Conservation (phyloP, 352 stramenopile genomes). For the Phytophthora lateralis region DNA sequence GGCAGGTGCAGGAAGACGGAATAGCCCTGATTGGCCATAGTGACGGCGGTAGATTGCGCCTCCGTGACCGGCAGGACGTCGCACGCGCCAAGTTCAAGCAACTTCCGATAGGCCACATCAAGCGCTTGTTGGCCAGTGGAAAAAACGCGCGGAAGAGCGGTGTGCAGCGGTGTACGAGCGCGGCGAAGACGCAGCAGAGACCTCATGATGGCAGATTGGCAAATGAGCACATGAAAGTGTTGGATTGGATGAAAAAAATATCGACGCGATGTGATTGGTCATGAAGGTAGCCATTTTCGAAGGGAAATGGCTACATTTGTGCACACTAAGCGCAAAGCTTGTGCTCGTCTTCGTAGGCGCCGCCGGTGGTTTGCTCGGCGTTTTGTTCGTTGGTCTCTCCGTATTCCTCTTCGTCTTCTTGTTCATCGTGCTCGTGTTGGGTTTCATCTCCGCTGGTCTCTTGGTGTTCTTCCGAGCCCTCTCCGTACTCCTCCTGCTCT, state of each 20-base stretch:
- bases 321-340: constrained; percentile 6
- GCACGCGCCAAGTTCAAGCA: constrained; percentile 38
- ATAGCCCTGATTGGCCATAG: constrained; percentile 48
- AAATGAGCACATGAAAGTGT: constrained; percentile 3
- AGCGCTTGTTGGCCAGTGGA: constrained; percentile 10
- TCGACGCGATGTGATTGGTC: constrained; percentile 9
- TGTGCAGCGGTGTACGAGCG: background rate
- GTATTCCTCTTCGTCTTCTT: background rate
- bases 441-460: background rate
- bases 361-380: background rate
- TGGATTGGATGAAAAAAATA: constrained; percentile 20
- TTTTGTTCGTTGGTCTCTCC: too few relatives aligned
- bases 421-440: background rate
- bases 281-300: constrained; percentile 9
- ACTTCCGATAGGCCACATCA: constrained; percentile 40
- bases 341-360: background rate
- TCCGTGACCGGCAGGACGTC: constrained; percentile 39
- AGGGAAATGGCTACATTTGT: constrained; percentile 16
- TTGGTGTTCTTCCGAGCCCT: background rate
- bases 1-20: constrained; percentile 79
- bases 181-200: constrained; percentile 10
- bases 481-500: background rate
- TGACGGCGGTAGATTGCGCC: constrained; percentile 52
- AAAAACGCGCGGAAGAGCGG: constrained; percentile 5
- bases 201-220: constrained; percentile 11